phyloP scores from a whole-genome alignment of 106 monocot species.

The Allium cepa region DNA sequence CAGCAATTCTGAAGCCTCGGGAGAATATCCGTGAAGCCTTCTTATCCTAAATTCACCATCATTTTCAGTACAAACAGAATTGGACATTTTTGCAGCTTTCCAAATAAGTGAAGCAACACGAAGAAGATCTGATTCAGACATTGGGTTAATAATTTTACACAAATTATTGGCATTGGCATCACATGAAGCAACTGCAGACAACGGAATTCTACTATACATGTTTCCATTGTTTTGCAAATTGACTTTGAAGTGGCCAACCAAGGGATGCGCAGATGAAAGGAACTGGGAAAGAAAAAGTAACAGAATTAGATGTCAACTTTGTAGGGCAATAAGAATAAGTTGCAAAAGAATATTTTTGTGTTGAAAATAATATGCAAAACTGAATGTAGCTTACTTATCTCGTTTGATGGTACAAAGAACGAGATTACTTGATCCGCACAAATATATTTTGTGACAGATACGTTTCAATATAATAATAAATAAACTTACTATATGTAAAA shows the following conservation, averaged over 20 bases:
- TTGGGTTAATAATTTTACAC: slow-evolving; percentile 62
- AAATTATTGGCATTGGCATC: slow-evolving; percentile 62
- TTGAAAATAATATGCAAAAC: background rate
- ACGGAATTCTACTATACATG: slow-evolving; percentile 47
- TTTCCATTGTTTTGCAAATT: slow-evolving; percentile 41
- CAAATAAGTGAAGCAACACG: slow-evolving; percentile 38
- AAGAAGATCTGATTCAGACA: slow-evolving; percentile 62
- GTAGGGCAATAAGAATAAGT: too few relatives aligned
- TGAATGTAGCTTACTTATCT: background rate
- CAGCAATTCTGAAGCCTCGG: slow-evolving; percentile 25
- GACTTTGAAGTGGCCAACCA: slow-evolving; percentile 61
- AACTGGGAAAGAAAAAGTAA: slow-evolving; percentile 35
- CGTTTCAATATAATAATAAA: too few relatives aligned
- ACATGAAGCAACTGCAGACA: slow-evolving; percentile 54
- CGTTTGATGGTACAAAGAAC: too few relatives aligned
- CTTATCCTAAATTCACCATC: slow-evolving; percentile 40
- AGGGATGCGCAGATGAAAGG: slow-evolving; percentile 73
- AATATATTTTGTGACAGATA: too few relatives aligned
- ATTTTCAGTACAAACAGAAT: slow-evolving; percentile 27
- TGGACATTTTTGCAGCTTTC: slow-evolving; percentile 50
- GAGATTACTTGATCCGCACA: too few relatives aligned
- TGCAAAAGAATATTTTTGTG: too few relatives aligned
- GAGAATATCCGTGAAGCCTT: slow-evolving; percentile 33
- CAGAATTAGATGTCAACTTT: background rate
- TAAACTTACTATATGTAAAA: too few relatives aligned